Percentiles rank a stretch among this genome's conserved stretches.
Conservation (phyloP, 192 early-diverging fungal species). For the Gamsiella multidivaricata region DNA sequence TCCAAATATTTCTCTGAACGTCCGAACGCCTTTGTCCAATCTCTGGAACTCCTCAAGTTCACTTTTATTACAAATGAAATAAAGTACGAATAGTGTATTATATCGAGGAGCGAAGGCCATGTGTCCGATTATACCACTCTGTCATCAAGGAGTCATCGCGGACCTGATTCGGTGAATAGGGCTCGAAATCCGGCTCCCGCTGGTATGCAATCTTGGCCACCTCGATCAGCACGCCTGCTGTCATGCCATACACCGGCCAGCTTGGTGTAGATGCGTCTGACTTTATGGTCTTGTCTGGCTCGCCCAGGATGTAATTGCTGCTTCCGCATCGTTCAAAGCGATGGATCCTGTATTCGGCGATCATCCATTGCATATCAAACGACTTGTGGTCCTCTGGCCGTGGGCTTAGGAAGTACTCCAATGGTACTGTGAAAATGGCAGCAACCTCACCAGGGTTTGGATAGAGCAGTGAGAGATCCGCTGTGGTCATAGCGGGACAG, state of each 20-base stretch:
- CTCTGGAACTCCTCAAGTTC: too few species aligned
- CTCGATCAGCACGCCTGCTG: slow-evolving; percentile 33
- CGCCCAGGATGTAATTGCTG: slow-evolving; percentile 7
- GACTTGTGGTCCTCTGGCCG: slow-evolving; percentile 5
- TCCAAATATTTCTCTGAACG: too few species aligned
- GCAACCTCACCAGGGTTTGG: slow-evolving; percentile 46
- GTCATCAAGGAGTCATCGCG: neutral
- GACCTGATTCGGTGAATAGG: slow-evolving; percentile 19
- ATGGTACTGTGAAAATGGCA: slow-evolving; percentile 31
- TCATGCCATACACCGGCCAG: slow-evolving; percentile 45
- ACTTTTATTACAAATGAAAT: too few species aligned
- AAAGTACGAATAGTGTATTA: too few species aligned
- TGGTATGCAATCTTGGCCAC: slow-evolving; percentile 30
- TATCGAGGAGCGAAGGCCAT: slow-evolving; percentile 1
- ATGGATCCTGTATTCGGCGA: slow-evolving; percentile 14
- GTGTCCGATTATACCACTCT: slow-evolving; percentile 24
- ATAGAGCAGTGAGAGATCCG: slow-evolving; percentile 11
- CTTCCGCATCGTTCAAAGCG: slow-evolving; percentile 28
- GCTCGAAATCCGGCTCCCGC: slow-evolving; percentile 22
- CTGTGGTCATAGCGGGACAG: slow-evolving; percentile 27
- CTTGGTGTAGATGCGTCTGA: neutral
- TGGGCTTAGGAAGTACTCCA: slow-evolving; percentile 27
- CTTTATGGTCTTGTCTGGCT: neutral
- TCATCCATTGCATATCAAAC: slow-evolving; percentile 35
- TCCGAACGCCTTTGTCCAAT: too few species aligned